Evolutionary conservation across 2,329 filamentous ascomycete species (phyloP).

Genomic region (Phialophora expanda): DNA sequence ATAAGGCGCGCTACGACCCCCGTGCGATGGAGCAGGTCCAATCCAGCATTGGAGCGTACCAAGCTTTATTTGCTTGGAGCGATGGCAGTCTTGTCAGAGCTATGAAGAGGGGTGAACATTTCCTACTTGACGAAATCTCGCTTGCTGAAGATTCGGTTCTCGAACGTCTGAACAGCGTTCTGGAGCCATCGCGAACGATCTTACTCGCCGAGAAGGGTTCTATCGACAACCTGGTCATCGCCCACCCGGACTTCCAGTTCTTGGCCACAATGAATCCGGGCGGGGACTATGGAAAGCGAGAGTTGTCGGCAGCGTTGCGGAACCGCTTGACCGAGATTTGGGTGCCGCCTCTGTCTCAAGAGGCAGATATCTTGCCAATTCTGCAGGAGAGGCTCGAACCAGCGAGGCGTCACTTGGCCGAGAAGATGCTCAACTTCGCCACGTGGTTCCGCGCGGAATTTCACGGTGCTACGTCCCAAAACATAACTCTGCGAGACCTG

Average conservation of each 20-base stretch:
- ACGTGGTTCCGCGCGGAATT: slow-evolving; percentile 88
- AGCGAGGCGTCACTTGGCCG: slow-evolving; percentile 63
- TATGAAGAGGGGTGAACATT: slow-evolving; percentile 88
- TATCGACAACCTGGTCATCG: slow-evolving; percentile 78
- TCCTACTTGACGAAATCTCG: slow-evolving; percentile 96
- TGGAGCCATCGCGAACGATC: slow-evolving; percentile 85
- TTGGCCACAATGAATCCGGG: slow-evolving; percentile 99
- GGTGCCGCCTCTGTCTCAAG: slow-evolving; percentile 86
- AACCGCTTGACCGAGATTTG: slow-evolving; percentile 99
- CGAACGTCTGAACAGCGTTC: slow-evolving; percentile 92
- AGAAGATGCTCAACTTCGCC: slow-evolving; percentile 80
- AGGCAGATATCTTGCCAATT: slow-evolving; percentile 86
- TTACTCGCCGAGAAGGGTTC: slow-evolving; percentile 93
- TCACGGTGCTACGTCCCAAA: slow-evolving; percentile 74
- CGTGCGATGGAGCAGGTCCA: slow-evolving; percentile 53
- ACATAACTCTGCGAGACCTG: slow-evolving; percentile 89
- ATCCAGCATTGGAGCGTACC: slow-evolving; percentile 66
- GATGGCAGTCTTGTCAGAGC: slow-evolving; percentile 92
- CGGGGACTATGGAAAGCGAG: slow-evolving; percentile 96
- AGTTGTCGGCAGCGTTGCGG: slow-evolving; percentile 89
- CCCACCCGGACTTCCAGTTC: slow-evolving; percentile 84
- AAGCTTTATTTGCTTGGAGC: slow-evolving; percentile 93
- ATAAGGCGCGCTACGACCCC: slow-evolving; percentile 50
- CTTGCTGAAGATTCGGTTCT: slow-evolving; percentile 96
- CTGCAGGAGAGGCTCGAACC: slow-evolving; percentile 73